A percentile compares a stretch with the other conserved stretches of the same genome.
These are phyloP conservation scores for Penicillium occitanis DNA, from an alignment of 2,329 filamentous ascomycete genomes.

Conservation along the genomic window DNA sequence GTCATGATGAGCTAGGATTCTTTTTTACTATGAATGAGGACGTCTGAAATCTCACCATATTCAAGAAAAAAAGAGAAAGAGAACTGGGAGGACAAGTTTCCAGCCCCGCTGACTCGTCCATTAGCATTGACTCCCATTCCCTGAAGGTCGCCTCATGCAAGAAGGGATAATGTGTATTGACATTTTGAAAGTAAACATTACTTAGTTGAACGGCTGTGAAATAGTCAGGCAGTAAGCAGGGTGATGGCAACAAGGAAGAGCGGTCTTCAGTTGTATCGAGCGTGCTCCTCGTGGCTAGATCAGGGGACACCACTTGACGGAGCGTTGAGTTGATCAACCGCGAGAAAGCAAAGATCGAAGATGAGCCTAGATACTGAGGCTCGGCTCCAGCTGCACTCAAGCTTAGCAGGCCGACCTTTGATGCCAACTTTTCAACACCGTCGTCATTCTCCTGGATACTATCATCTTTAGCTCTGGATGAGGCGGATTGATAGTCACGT, in stretches of 20 bases:
- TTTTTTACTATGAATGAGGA: neutral
- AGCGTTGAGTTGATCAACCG: conserved; percentile 25
- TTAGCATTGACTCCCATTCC: conserved; percentile 23
- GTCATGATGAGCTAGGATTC: neutral
- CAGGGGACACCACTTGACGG: conserved; percentile 6
- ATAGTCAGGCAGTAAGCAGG: conserved; percentile 24
- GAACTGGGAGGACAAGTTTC: neutral
- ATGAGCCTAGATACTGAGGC: conserved; percentile 32
- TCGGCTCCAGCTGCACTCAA: conserved; percentile 21
- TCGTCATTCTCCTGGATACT: neutral
- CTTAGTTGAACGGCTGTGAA: conserved; percentile 22
- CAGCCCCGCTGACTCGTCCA: neutral
- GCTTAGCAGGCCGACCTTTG: conserved; percentile 4
- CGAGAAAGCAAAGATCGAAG: conserved; percentile 32
- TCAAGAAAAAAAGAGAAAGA: conserved; percentile 26
- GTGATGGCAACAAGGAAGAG: neutral
- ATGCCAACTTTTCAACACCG: conserved; percentile 6
- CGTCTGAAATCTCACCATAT: conserved; percentile 24
- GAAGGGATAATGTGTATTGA: conserved; percentile 42
- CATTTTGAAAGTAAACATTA: conserved; percentile 38
- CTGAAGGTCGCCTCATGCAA: conserved; percentile 38
- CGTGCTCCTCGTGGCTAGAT: neutral
- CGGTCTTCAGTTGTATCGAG: neutral
- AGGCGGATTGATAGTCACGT: neutral
- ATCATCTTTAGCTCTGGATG: neutral